Evolutionary conservation across 2,329 filamentous ascomycete species (phyloP), one percentile per base, ranked within the genome.

Genomic region (Myotisia sp.): DNA sequence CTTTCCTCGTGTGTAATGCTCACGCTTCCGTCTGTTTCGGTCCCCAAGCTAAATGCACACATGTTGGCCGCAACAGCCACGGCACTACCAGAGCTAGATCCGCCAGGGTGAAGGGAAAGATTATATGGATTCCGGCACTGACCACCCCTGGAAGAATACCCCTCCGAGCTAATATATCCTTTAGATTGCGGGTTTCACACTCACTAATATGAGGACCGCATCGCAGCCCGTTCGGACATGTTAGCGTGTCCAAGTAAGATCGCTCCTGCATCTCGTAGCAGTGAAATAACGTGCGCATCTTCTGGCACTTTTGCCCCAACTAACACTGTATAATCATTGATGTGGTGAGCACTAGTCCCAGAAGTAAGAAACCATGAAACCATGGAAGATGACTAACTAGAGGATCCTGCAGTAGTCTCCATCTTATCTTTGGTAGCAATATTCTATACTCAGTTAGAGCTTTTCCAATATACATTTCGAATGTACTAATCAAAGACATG

Each of bases 191-290:
- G n/a, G n/a, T n/a, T n/a, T n/a, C n/a, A n/a, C n/a, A n/a, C n/a
- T n/a, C n/a, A n/a, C n/a, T n/a, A n/a, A n/a, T n/a, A n/a, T 44
- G 65, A 76, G 42, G 64, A 69, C 23, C 78, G 65, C 74, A 81
- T 79, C 40, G 75, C 71, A 0, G 79, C 79, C 78, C 79, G 85
- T 50, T 85, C 79, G 42, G 69, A 76, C 36, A 85, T 55, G 0
- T 69, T 71, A 1, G 78, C 71, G 52, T 85, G 79, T 24, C 79
- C 79, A 32, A 86, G 59, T 4, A 86, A 59, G 0, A 84, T 56
- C 2, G 75, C 79, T 8, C 78, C 77, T 1, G 75, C 74, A 27
- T 70, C 58, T 3, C 78, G 69, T 22, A 84, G 63, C 40, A 62
- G 63, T 13, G 62, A 47, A 2, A 83, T 71, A 0, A 82, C 72